Evolutionary conservation across 2,329 filamentous ascomycete species (phyloP), one percentile per base, ranked within the genome.

Genomic region (Stagonosporopsis rhizophila): DNA sequence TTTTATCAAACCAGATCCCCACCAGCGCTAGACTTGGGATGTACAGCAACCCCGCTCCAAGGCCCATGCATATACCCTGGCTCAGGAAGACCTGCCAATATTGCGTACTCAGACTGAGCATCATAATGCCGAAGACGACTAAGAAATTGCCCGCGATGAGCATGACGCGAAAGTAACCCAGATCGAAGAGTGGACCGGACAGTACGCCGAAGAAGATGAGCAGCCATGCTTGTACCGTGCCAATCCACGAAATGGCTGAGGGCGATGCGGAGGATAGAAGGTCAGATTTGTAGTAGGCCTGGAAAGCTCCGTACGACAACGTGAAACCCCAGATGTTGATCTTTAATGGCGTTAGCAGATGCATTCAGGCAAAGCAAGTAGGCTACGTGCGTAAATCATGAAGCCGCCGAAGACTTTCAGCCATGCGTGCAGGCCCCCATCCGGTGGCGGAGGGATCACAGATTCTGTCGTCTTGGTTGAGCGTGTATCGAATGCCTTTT

Each of bases 51-150:
- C 74, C 74, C 0, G 74, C 73, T 0, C 74, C 74, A 3, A 73
- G 34, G 0, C 74, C 74, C 72, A 77, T 82, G 66, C 82, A 85
- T 5, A 85, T 72, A 1, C 81, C 81, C 60, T 86, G 84, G 0
- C 81, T 76, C 3, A 85, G 78, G 38, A 85, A 72, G 49, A 84
- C 79, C 54, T 85, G 82, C 68, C 82, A 85, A 61, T 83, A 85
- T 47, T 80, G 62, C 3, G 76, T 82, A 42, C 76, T 85, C 60
- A 88, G 68, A 20, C 80, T 83, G 0, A 84, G 77, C 84, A 87
- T 87, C 83, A 89, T 87, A 11, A 88, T 72, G 3, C 84, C 83
- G 49, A 88, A 82, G 4, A 88, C 81, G 39, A 86, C 80, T 2
- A 76, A 78, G 69, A 58, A 84, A 2, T 81, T 82, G 15, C 86